phyloP scores from a whole-genome alignment of 345 rosid species.

The Salix udensis region DNA sequence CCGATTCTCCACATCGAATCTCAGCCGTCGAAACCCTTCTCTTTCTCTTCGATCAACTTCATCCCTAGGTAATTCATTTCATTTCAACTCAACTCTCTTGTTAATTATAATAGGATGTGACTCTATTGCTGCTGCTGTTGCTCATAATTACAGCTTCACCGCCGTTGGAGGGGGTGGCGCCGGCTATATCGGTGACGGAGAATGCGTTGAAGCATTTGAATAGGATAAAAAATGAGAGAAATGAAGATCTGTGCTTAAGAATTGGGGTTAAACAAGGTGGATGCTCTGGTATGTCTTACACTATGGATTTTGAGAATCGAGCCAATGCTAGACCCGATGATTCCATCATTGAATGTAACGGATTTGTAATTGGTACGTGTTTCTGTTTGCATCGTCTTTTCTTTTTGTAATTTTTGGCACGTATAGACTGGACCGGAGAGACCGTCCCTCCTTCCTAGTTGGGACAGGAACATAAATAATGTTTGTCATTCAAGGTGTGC shows the following conservation, averaged over 20 bases:
- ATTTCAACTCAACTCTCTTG: background rate
- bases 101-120: background rate
- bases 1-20: conserved; percentile 30
- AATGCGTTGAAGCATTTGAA: conserved; percentile 72
- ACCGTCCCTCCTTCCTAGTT: background rate
- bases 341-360: conserved; percentile 66
- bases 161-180: conserved; percentile 52
- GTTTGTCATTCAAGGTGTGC: background rate
- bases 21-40: conserved; percentile 32
- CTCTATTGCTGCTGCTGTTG: background rate
- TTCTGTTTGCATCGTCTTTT: background rate
- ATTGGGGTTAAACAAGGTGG: conserved; percentile 95
- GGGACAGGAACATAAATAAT: background rate
- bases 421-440: background rate
- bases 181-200: conserved; percentile 76
- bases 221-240: conserved; percentile 69
- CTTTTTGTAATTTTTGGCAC: background rate
- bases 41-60: conserved; percentile 56
- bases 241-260: conserved; percentile 77
- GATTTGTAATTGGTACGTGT: conserved; percentile 70
- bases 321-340: conserved; percentile 70
- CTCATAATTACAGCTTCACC: conserved; percentile 29
- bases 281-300: conserved; percentile 95
- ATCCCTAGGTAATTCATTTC: conserved; percentile 40
- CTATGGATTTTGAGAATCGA: conserved; percentile 82